Conservation (phyloP, 441 rosid species). For the Lepidium campestre region DNA sequence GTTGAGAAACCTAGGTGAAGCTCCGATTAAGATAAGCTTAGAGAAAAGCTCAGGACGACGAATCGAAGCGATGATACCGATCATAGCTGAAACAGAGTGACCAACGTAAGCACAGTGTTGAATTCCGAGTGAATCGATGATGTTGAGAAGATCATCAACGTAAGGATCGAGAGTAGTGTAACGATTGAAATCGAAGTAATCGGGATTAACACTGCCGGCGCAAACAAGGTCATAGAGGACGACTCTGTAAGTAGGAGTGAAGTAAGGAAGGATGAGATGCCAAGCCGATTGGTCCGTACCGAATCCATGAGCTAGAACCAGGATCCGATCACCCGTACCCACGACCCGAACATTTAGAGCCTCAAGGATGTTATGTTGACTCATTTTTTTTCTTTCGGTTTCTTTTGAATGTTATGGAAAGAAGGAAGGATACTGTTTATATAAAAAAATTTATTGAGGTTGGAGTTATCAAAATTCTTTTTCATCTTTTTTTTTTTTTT, state of each 20-base stretch:
- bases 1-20: constrained; percentile 64
- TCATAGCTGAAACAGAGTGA: constrained; percentile 68
- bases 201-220: constrained; percentile 67
- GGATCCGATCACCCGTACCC: constrained; percentile 49
- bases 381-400: constrained; percentile 26
- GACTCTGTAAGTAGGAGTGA: constrained; percentile 35
- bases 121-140: constrained; percentile 49
- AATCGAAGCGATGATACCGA: constrained; percentile 60
- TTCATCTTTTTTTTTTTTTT: not conserved
- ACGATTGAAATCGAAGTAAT: constrained; percentile 47
- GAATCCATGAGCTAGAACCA: constrained; percentile 55
- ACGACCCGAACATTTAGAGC: constrained; percentile 52
- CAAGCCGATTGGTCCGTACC: constrained; percentile 75
- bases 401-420: not conserved
- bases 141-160: constrained; percentile 55
- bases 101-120: constrained; percentile 51
- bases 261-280: constrained; percentile 55
- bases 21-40: constrained; percentile 56
- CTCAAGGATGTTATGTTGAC: constrained; percentile 41
- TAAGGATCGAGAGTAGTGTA: constrained; percentile 57
- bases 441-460: constrained; percentile 11
- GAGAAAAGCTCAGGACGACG: constrained; percentile 61
- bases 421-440: constrained; percentile 16
- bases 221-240: constrained; percentile 62
- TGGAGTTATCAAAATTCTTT: not conserved